Base-by-base conservation (phyloP, 441 rosid genomes). In the Arabidopsis hybrid region DNA sequence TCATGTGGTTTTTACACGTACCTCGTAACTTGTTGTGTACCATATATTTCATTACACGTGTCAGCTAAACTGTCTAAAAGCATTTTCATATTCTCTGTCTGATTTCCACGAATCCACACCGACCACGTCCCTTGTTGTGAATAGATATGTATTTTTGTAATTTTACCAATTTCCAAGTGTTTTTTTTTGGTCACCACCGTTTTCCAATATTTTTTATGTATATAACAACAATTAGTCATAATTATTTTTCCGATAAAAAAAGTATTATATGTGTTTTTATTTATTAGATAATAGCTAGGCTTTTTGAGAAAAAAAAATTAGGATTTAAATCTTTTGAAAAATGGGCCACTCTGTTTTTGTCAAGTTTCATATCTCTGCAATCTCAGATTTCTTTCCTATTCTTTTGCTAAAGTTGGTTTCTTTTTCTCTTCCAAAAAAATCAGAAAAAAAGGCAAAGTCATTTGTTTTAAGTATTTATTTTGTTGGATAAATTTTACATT, bases 1-100 rank as follows among this genome's bases (percentile, higher is more conserved):
- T 46, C 51, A 47, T 46, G 66, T 45, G 46, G 34, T 36, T 56
- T 32, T n/a, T 56, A 64, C 77, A 73, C 77, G 77, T 73, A 65
- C 77, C 65, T 65, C 40, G 65, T 45, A 64, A 56, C 51, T 65
- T 73, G 77, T 65, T 21, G 21, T 26, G 3, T 36, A 46, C 65
- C 65, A 73, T 2, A 21, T 1, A 7, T 12, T 14, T 11, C 31
- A 11, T 34, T 35, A 72, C 65, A 56, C 71, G 38, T 72, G 29
- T 55, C 26, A 35, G 7, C 40, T 3, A 18, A 52, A 16, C 50
- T 26, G 29, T 26, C 29, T 26, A 26, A 34, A 34, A 5, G 2
- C 50, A 40, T 17, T 10, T 39, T 36, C 10, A 47, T 46, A 46
- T 14, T n/a, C 18, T 18, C 1, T 60, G 14, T 39, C 34, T 18